A percentile compares a stretch with the other conserved stretches of the same genome.
These are phyloP conservation scores for Immersiella caudata DNA, from an alignment of 495 filamentous ascomycete species.

Conservation along the genomic window DNA sequence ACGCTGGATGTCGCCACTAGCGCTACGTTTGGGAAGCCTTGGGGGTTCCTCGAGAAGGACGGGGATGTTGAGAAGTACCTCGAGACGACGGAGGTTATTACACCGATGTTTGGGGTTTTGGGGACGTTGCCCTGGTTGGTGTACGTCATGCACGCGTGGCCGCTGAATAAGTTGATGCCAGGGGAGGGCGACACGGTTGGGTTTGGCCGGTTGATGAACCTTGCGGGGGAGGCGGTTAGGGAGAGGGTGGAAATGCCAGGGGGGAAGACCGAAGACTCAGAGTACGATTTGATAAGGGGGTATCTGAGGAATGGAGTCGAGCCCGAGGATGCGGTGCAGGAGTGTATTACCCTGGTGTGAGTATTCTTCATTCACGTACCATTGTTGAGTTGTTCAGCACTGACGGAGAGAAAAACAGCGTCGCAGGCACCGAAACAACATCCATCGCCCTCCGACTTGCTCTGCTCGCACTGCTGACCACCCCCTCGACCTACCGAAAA, in stretches of 20 bases:
- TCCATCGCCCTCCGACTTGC: slow-evolving; percentile 59
- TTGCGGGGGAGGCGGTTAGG: slow-evolving; percentile 12
- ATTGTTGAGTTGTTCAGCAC: no score
- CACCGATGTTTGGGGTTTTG: slow-evolving; percentile 12
- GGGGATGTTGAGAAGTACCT: slow-evolving; percentile 18
- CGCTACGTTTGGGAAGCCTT: slow-evolving; percentile 9
- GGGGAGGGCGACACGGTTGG: slow-evolving; percentile 31
- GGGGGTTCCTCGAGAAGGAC: slow-evolving; percentile 13
- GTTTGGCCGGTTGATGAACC: slow-evolving; percentile 34
- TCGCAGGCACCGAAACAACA: slow-evolving; percentile 68
- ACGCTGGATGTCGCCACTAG: slow-evolving; percentile 9
- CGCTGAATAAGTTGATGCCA: slow-evolving; percentile 24
- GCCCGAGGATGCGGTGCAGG: slow-evolving; percentile 15
- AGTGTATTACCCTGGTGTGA: slow-evolving; percentile 18
- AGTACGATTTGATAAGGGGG: slow-evolving; percentile 12
- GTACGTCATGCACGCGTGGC: slow-evolving; percentile 21
- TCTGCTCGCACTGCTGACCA: slow-evolving; percentile 55
- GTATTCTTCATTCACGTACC: not conserved
- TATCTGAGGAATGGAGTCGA: slow-evolving; percentile 17
- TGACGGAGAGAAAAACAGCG: slow-evolving; percentile 31
- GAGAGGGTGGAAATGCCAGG: slow-evolving; percentile 12
- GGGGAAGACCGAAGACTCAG: slow-evolving; percentile 3
- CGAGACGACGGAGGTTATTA: slow-evolving; percentile 14
- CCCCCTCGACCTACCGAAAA: slow-evolving; percentile 50
- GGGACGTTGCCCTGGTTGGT: slow-evolving; percentile 15